Evolutionary conservation across 1,139 yeast genomes (phyloP), one percentile per base, ranked within the genome.

Genomic region (Pneumocystis sp.): DNA sequence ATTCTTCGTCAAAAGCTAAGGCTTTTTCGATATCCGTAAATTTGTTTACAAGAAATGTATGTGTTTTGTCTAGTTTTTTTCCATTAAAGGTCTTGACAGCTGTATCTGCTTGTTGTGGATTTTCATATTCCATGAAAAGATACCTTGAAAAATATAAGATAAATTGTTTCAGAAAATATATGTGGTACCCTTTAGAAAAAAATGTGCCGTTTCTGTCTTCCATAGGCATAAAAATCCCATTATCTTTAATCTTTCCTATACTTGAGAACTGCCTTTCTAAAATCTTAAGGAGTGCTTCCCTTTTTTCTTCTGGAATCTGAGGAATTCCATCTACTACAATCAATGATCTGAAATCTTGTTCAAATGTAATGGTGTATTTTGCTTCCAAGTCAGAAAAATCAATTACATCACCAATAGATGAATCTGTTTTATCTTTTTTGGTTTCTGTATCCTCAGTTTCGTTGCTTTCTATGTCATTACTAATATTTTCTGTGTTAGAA

Each of bases 301-400:
- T 89, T 77, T 95, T 95, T 66, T 89, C 76, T 74, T 87, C 96
- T 66, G 97, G 96, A 34, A 96, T 96, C 69, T 89, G 80, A 70
- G 99, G 99, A 6, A 96, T 93, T 63, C 98, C 98, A 75, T 90
- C 97, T 64, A 90, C 87, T 39, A 93, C 89, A 67, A 93, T 84
- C 74, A 85, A 91, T 73, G 83, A 83, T 73, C 89, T 96, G 67
- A 89, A 81, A 59, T 86, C 84, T 69, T 82, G 78, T 69, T 83
- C 85, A 61, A 79, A 79, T 66, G 82, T 80, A 66, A 88, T 85
- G 50, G 83, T 78, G 75, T 82, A 90, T 76, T 88, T 80, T 68
- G 82, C 85, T 76, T 91, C 97, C 73, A 91, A 81, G 75, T 91
- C 98, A 68, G 90, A 79, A 78, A 88, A 89, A 76, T 91, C 97